Evolutionary conservation across 2,329 filamentous ascomycete species (phyloP), one percentile per base, ranked within the genome.

Genomic region (Verticillium dahliae): DNA sequence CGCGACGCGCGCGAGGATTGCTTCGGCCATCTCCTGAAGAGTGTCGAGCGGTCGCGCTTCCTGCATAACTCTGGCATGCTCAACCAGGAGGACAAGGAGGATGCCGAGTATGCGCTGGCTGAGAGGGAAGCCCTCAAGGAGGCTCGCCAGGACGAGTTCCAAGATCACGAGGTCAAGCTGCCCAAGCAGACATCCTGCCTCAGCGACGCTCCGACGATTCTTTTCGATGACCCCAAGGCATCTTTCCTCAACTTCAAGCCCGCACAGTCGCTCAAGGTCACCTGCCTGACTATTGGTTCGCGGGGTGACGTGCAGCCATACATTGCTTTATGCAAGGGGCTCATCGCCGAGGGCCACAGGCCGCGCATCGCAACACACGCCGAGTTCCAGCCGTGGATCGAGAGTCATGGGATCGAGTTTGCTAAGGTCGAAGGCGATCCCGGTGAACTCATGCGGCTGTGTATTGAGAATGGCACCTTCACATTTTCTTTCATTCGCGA

Each of bases 251-350:
- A 95, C 67, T 96, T 97, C 77, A 97, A 96, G 74, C 94, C 95
- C 0, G 77, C 86, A 1, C 82, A 91, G 67, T 81, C 93, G 2
- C 79, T 99, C 72, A 88, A 82, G 22, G 90, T 99, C 63, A 97
- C 94, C 1, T 99, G 95, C 72, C 79, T 99, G 41, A 99, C 95
- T 0, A 99, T 99, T 65, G 95, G 95, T 15, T 97, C 94, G 13
- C 85, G 95, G 62, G 95, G 95, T 31, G 95, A 99, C 72, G 94
- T 99, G 4, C 95, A 99, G 73, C 95, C 95, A 1, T 99, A 98
- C 72, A 98, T 99, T 72, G 92, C 95, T 0, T 80, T 99, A 1
- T 97, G 95, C 78, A 97, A 97, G 71, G 92, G 91, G 0, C 79
- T 99, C 1, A 75, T 96, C 52, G 90, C 89, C 0, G 93, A 99